A percentile compares a stretch with the other conserved stretches of the same genome.
Conservation (phyloP, 257 asterid genomes). For the Nicotiana benthamiana region DNA sequence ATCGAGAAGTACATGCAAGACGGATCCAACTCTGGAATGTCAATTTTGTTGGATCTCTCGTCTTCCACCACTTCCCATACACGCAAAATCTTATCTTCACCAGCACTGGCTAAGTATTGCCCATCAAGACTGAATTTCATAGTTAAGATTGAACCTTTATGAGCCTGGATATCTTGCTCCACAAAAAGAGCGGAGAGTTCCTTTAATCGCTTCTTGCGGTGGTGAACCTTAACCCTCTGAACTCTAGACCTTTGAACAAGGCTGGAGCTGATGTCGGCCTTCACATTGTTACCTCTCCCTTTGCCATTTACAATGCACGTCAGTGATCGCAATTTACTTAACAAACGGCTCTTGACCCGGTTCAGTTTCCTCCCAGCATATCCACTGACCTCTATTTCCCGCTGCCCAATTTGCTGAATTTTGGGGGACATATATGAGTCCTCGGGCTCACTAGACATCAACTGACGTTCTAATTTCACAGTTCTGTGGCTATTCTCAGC, state of each 20-base stretch:
- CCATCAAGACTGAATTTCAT: slow-evolving; percentile 91
- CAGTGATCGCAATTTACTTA: slow-evolving; percentile 50
- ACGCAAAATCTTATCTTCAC: slow-evolving; percentile 67
- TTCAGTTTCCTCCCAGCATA: slow-evolving; percentile 20
- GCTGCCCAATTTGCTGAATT: slow-evolving; percentile 15
- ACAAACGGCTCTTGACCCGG: slow-evolving; percentile 40
- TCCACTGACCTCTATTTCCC: slow-evolving; percentile 23
- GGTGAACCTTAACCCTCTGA: slow-evolving; percentile 54
- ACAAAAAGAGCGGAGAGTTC: slow-evolving; percentile 74
- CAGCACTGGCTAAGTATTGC: slow-evolving; percentile 71
- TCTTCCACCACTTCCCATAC: slow-evolving; percentile 85
- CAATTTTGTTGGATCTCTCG: slow-evolving; percentile 46
- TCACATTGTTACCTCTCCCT: slow-evolving; percentile 22
- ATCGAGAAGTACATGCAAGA: slow-evolving; percentile 74
- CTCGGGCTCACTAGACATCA: slow-evolving; percentile 16
- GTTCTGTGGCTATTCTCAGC: slow-evolving; percentile 9
- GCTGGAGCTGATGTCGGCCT: neutral
- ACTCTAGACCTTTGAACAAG: slow-evolving; percentile 24
- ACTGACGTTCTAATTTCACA: neutral
- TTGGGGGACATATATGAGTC: slow-evolving; percentile 16
- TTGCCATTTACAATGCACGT: slow-evolving; percentile 32
- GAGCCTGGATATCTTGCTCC: slow-evolving; percentile 80
- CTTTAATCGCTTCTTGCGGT: slow-evolving; percentile 44
- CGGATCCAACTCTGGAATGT: slow-evolving; percentile 62
- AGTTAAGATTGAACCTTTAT: slow-evolving; percentile 63